Conservation (phyloP, 345 rosid species). For the Ricinus communis region DNA sequence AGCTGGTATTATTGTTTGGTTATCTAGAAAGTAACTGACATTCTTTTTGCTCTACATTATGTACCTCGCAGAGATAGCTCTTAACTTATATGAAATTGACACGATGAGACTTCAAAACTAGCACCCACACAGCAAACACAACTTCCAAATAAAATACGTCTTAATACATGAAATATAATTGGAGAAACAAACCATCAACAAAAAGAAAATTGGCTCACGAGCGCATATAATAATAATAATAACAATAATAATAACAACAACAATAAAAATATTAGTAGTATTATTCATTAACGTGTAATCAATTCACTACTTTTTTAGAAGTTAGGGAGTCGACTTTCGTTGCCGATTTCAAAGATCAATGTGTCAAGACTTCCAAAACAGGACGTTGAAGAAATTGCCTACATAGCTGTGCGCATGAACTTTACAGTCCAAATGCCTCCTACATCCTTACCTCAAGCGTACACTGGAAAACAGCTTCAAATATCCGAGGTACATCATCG, state of each 20-base stretch:
- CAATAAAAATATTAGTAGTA: too few species aligned
- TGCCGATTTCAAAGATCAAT: not conserved
- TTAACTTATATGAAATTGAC: not conserved
- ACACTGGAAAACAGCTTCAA: slow-evolving; percentile 99
- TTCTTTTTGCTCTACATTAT: not conserved
- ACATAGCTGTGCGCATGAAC: not conserved
- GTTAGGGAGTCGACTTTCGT: too few species aligned
- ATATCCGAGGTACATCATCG: slow-evolving; percentile 94
- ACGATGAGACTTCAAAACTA: not conserved
- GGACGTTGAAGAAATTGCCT: not conserved
- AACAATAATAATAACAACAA: too few species aligned
- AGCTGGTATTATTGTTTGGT: not conserved
- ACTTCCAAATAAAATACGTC: too few species aligned
- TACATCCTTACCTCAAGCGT: slow-evolving; percentile 76
- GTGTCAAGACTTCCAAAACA: not conserved
- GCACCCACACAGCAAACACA: not conserved
- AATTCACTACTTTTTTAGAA: too few species aligned
- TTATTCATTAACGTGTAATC: not conserved
- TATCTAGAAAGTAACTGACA: not conserved
- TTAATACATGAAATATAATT: not conserved
- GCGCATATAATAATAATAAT: too few species aligned
- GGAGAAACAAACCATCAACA: too few species aligned
- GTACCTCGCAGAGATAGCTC: not conserved
- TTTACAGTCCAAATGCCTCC: not conserved
- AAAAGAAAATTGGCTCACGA: too few species aligned